A percentile compares a stretch with the other conserved stretches of the same genome.
These are phyloP conservation scores for Boletus sensibilis DNA, from an alignment of 768 basidiomycete species.

Conservation along the genomic window DNA sequence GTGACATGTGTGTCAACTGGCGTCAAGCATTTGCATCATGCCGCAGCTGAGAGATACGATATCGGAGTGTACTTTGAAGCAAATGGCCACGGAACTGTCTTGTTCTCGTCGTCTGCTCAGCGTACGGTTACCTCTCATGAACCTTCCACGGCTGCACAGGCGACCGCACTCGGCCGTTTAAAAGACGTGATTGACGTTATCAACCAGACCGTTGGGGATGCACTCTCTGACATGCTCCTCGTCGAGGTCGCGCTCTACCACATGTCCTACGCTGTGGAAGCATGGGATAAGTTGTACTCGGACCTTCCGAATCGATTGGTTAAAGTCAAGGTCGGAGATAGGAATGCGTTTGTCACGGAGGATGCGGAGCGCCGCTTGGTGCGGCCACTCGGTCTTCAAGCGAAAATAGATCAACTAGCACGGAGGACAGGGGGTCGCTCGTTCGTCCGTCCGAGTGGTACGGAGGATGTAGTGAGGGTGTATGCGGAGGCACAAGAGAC, in stretches of 20 bases:
- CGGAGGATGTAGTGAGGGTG: conserved; percentile 96
- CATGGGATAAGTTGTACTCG: conserved; percentile 92
- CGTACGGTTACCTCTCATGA: conserved; percentile 58
- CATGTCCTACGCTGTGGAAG: conserved; percentile 74
- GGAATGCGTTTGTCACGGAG: conserved; percentile 81
- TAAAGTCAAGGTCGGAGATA: conserved; percentile 84
- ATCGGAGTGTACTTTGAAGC: conserved; percentile 99
- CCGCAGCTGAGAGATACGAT: conserved; percentile 86
- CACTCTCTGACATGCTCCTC: conserved; percentile 91
- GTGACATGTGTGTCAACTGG: conserved; percentile 95
- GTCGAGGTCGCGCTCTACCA: conserved; percentile 92
- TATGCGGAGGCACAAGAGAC: conserved; percentile 87
- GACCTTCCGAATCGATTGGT: conserved; percentile 95
- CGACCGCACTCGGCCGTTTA: conserved; percentile 74
- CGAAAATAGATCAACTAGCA: conserved; percentile 77
- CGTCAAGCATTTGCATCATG: conserved; percentile 97
- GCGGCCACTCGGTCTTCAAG: conserved; percentile 77
- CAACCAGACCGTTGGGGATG: conserved; percentile 98
- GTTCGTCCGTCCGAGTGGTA: conserved; percentile 96
- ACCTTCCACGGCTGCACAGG: conserved; percentile 80
- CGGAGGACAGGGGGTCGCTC: conserved; percentile 83
- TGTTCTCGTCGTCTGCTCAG: conserved; percentile 82
- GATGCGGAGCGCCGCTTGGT: conserved; percentile 91
- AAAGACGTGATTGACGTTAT: conserved; percentile 78
- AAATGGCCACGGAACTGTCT: conserved; percentile 96